Conservation (phyloP, 2,329 filamentous ascomycete genomes). For the Trichoderma atroviride region DNA sequence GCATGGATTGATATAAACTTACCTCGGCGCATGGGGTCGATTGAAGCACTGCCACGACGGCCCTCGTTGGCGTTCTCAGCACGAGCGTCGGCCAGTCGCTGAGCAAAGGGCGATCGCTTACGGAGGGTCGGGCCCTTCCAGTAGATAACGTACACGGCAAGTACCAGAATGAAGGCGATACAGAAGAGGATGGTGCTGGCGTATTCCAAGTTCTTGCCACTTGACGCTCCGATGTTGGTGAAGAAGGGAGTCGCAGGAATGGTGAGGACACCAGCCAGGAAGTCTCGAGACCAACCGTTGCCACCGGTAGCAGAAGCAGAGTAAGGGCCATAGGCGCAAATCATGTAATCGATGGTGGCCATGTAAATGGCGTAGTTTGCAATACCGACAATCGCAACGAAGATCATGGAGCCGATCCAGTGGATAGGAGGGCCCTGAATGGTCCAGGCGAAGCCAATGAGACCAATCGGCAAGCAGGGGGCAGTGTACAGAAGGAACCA, state of each 20-base stretch:
- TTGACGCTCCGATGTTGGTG: conserved; percentile 53
- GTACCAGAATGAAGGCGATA: conserved; percentile 63
- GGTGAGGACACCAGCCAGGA: conserved; percentile 72
- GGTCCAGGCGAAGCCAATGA: conserved; percentile 72
- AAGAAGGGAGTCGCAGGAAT: conserved; percentile 69
- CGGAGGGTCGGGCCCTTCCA: conserved; percentile 64
- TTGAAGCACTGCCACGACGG: conserved; percentile 35
- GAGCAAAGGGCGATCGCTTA: conserved; percentile 64
- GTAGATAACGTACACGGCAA: conserved; percentile 68
- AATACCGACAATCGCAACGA: conserved; percentile 67
- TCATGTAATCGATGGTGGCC: conserved; percentile 78
- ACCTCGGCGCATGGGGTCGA: conserved; percentile 36
- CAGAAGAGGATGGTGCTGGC: conserved; percentile 66
- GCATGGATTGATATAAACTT: conserved; percentile 28
- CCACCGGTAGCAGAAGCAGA: conserved; percentile 75
- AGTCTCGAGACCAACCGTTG: conserved; percentile 74
- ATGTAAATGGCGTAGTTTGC: conserved; percentile 77
- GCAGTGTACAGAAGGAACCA: conserved; percentile 66
- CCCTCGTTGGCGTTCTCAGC: conserved; percentile 37
- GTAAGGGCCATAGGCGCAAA: conserved; percentile 72
- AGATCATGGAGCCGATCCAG: conserved; percentile 71
- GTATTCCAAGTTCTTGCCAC: conserved; percentile 57
- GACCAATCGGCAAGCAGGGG: conserved; percentile 64
- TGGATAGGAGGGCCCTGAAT: conserved; percentile 63
- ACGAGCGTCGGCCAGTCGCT: conserved; percentile 56